phyloP scores from a whole-genome alignment of 2,329 filamentous ascomycete genomes.

The Diaporthe humulicola region DNA sequence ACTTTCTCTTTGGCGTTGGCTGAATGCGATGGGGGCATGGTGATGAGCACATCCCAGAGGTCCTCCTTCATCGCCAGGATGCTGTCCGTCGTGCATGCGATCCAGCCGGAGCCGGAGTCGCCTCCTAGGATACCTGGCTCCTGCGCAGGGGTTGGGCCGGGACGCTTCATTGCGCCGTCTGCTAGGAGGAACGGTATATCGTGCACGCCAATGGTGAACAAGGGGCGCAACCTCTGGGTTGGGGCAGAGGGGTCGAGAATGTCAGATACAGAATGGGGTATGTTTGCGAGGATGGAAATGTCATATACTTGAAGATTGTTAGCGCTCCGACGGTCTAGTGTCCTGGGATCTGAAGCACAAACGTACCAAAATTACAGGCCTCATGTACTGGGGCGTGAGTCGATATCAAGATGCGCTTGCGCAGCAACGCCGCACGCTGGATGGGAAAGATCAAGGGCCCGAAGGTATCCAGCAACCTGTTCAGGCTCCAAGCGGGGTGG shows the following conservation, averaged over 20 bases:
- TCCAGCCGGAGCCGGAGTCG: slow-evolving; percentile 78
- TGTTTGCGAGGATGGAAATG: slow-evolving; percentile 91
- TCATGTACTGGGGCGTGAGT: slow-evolving; percentile 87
- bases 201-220: slow-evolving; percentile 95
- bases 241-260: slow-evolving; percentile 74
- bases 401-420: slow-evolving; percentile 90
- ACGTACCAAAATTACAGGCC: slow-evolving; percentile 88
- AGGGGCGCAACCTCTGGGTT: slow-evolving; percentile 77
- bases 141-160: slow-evolving; percentile 40
- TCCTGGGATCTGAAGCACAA: not conserved
- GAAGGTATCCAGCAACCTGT: slow-evolving; percentile 82
- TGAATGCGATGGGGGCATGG: slow-evolving; percentile 76
- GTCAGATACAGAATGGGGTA: slow-evolving; percentile 80
- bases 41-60: slow-evolving; percentile 91
- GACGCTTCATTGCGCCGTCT: slow-evolving; percentile 62
- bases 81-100: slow-evolving; percentile 95
- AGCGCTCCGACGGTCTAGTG: slow-evolving; percentile 9
- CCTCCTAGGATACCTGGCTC: slow-evolving; percentile 50
- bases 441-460: slow-evolving; percentile 94
- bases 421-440: slow-evolving; percentile 85
- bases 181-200: slow-evolving; percentile 85
- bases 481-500: slow-evolving; percentile 89
- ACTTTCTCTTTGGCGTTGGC: slow-evolving; percentile 69
- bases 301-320: slow-evolving; percentile 77
- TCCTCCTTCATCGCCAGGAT: slow-evolving; percentile 88